Conservation (phyloP, 495 filamentous ascomycete species). For the Penicillium paxilli region DNA sequence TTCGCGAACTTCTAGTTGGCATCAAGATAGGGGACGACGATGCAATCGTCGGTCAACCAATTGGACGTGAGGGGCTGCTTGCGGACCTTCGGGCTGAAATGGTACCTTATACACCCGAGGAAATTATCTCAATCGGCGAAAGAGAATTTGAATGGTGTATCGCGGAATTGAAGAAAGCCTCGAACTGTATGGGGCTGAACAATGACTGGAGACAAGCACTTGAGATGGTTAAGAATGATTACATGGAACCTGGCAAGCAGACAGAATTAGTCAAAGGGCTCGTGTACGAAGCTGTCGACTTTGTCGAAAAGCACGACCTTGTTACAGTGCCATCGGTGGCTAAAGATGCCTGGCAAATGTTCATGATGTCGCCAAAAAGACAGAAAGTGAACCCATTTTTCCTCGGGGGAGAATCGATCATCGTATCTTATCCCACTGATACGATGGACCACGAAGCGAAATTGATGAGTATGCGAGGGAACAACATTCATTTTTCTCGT, state of each 20-base stretch:
- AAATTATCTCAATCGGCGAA: slow-evolving; percentile 47
- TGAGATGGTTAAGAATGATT: slow-evolving; percentile 51
- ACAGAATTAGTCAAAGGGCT: slow-evolving; percentile 42
- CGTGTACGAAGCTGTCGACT: slow-evolving; percentile 15
- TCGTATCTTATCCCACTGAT: slow-evolving; percentile 50
- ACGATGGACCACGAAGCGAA: slow-evolving; percentile 50
- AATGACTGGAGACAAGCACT: slow-evolving; percentile 47
- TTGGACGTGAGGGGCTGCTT: slow-evolving; percentile 43
- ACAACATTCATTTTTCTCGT: slow-evolving; percentile 51
- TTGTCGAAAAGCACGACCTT: slow-evolving; percentile 39
- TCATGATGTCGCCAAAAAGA: slow-evolving; percentile 48
- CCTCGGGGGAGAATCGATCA: slow-evolving; percentile 47
- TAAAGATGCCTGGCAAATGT: slow-evolving; percentile 50
- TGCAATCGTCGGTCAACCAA: slow-evolving; percentile 51
- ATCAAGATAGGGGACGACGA: slow-evolving; percentile 36
- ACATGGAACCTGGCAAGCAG: slow-evolving; percentile 49
- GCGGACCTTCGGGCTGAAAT: slow-evolving; percentile 16
- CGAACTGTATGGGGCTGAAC: slow-evolving; percentile 20
- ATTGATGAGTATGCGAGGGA: slow-evolving; percentile 54
- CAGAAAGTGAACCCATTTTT: slow-evolving; percentile 56
- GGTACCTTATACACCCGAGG: slow-evolving; percentile 38
- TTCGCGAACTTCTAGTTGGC: slow-evolving; percentile 41
- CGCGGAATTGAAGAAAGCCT: slow-evolving; percentile 24
- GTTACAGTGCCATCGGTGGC: slow-evolving; percentile 51
- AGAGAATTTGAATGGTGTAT: slow-evolving; percentile 24